Percentiles rank a stretch among this genome's conserved stretches.
Evolutionary conservation across 306 rosid species (phyloP).

Genomic region (Spatholobus suberectus): DNA sequence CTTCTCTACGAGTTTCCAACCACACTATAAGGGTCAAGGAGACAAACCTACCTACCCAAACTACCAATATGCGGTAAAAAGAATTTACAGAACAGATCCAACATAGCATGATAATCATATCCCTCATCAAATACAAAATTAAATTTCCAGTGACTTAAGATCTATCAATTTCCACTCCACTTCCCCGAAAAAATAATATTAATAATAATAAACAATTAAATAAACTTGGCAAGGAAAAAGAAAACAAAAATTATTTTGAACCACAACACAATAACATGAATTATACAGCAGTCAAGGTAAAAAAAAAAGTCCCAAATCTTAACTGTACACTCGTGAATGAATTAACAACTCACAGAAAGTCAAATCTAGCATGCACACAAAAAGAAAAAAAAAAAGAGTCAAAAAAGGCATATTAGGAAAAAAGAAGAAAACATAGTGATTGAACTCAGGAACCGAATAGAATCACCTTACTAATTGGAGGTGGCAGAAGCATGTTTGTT

Average conservation of each 20-base stretch:
- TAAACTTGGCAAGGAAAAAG: not conserved
- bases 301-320: too few species aligned
- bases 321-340: not conserved
- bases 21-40: not conserved
- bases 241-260: not conserved
- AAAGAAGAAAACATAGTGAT: not conserved
- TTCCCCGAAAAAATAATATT: not conserved
- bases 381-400: too few species aligned
- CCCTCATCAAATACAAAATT: not conserved
- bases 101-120: not conserved
- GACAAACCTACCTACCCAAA: not conserved
- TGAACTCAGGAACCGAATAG: not conserved
- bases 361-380: not conserved
- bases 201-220: not conserved
- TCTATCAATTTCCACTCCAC: not conserved
- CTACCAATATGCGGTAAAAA: not conserved
- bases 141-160: not conserved
- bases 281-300: not conserved
- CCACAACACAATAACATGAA: not conserved
- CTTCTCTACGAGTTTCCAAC: too few species aligned
- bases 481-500: constrained; percentile 15
- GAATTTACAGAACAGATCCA: constrained; percentile 1
- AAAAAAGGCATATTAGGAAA: not conserved
- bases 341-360: not conserved
- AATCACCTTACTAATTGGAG: constrained; percentile 25